phyloP scores from a whole-genome alignment of 805 yeast genomes.

The Torulaspora maleeae region DNA sequence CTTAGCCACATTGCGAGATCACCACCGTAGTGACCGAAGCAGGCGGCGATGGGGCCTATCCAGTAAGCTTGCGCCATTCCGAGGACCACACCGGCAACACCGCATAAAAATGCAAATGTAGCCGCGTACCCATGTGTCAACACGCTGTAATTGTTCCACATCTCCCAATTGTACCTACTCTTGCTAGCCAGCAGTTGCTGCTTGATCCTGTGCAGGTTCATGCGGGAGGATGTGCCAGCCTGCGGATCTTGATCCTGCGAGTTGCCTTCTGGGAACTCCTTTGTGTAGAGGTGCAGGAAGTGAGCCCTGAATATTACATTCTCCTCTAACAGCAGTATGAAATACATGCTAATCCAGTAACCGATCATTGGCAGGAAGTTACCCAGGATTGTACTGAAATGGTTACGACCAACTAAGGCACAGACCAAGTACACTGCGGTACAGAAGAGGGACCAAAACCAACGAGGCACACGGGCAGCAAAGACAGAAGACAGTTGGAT shows the following conservation, averaged over 20 bases:
- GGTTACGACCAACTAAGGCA: conserved; percentile 70
- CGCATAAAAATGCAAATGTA: conserved; percentile 55
- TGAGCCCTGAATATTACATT: conserved; percentile 60
- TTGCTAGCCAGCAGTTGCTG: conserved; percentile 19
- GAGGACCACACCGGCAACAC: conserved; percentile 75
- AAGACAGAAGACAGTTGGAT: conserved; percentile 56
- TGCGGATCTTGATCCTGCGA: conserved; percentile 6
- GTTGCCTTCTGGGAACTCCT: conserved; percentile 38
- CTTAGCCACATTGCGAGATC: conserved; percentile 80
- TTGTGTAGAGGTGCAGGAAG: conserved; percentile 40
- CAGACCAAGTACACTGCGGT: conserved; percentile 62
- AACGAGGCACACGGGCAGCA: conserved; percentile 66
- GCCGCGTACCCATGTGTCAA: conserved; percentile 75
- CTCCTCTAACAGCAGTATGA: conserved; percentile 66
- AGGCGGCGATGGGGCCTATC: conserved; percentile 66
- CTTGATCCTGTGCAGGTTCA: conserved; percentile 20
- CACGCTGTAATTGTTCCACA: conserved; percentile 60
- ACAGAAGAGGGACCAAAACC: conserved; percentile 64
- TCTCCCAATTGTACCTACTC: conserved; percentile 62
- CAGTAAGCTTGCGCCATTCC: conserved; percentile 89
- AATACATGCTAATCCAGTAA: conserved; percentile 83
- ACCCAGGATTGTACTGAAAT: conserved; percentile 66
- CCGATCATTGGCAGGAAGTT: conserved; percentile 89
- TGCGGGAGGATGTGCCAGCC: not conserved
- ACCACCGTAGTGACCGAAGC: conserved; percentile 64